These are phyloP conservation scores for Candida nanaspora DNA, from an alignment of 805 yeast species.

Conservation along the genomic window DNA sequence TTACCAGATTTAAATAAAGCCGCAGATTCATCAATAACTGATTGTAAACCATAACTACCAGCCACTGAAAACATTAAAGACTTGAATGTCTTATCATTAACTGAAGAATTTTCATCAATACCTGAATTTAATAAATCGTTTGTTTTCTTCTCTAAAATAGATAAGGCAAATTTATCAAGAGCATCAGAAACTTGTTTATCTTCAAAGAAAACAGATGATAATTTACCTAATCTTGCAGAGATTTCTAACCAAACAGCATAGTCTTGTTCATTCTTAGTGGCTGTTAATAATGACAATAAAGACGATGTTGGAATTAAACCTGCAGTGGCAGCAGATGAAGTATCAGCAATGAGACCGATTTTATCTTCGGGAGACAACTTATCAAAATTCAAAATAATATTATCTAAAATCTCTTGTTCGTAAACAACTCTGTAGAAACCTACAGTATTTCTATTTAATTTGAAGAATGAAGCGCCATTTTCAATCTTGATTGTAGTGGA, in stretches of 20 bases:
- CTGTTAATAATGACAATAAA: conserved; percentile 37
- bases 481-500: conserved; percentile 10
- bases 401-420: conserved; percentile 31
- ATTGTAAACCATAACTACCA: conserved; percentile 33
- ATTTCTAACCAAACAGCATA: conserved; percentile 55
- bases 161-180: conserved; percentile 1
- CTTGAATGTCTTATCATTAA: conserved; percentile 30
- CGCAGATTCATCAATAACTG: conserved; percentile 22
- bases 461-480: conserved; percentile 26
- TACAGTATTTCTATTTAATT: conserved; percentile 43
- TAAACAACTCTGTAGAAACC: conserved; percentile 53
- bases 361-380: conserved; percentile 42
- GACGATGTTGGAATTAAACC: conserved; percentile 38
- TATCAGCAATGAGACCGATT: conserved; percentile 51
- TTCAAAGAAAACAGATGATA: conserved; percentile 31
- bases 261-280: conserved; percentile 31
- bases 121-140: conserved; percentile 20
- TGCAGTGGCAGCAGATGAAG: conserved; percentile 41
- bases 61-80: conserved; percentile 37
- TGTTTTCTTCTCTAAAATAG: not conserved
- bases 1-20: conserved; percentile 24
- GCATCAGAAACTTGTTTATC: conserved; percentile 24
- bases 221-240: conserved; percentile 30
- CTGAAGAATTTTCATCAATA: conserved; percentile 68
- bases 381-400: conserved; percentile 28